phyloP scores from a whole-genome alignment of 2,329 filamentous ascomycete species.

The Fusarium piperis region DNA sequence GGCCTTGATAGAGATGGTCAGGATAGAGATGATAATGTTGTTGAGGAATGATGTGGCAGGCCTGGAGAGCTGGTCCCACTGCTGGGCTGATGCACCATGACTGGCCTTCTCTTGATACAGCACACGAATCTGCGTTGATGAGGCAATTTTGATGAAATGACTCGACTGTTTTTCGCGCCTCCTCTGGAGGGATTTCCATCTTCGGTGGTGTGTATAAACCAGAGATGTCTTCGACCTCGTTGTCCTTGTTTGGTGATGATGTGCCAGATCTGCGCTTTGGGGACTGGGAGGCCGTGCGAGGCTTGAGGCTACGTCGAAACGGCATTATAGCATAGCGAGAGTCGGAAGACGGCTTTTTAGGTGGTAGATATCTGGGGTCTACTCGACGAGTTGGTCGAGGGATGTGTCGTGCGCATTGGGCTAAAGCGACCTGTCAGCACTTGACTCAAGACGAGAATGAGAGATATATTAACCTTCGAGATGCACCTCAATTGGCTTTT shows the following conservation, averaged over 20 bases:
- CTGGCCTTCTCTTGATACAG: slow-evolving; percentile 27
- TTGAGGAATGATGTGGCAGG: slow-evolving; percentile 36
- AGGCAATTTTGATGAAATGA: neutral
- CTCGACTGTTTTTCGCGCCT: neutral
- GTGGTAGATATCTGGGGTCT: slow-evolving; percentile 8
- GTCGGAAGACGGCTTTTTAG: neutral
- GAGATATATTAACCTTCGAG: neutral
- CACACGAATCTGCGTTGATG: slow-evolving; percentile 7
- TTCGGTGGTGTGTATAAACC: slow-evolving; percentile 6
- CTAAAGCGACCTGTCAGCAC: neutral
- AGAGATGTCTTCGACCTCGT: neutral
- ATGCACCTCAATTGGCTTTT: neutral
- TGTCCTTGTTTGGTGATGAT: neutral
- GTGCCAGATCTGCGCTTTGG: slow-evolving; percentile 14
- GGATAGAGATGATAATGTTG: slow-evolving; percentile 34
- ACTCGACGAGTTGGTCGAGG: neutral
- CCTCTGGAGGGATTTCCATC: neutral
- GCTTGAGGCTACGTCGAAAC: neutral
- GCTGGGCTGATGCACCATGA: slow-evolving; percentile 18
- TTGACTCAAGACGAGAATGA: too few relatives aligned
- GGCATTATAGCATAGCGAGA: neutral
- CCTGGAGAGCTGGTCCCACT: slow-evolving; percentile 27
- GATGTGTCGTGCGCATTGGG: slow-evolving; percentile 3
- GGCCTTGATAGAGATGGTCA: neutral
- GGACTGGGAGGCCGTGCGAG: neutral